Percentiles rank a stretch among this genome's conserved stretches.
Evolutionary conservation across 495 filamentous ascomycete genomes (phyloP).

Genomic region (Parathielavia hyrcaniae): DNA sequence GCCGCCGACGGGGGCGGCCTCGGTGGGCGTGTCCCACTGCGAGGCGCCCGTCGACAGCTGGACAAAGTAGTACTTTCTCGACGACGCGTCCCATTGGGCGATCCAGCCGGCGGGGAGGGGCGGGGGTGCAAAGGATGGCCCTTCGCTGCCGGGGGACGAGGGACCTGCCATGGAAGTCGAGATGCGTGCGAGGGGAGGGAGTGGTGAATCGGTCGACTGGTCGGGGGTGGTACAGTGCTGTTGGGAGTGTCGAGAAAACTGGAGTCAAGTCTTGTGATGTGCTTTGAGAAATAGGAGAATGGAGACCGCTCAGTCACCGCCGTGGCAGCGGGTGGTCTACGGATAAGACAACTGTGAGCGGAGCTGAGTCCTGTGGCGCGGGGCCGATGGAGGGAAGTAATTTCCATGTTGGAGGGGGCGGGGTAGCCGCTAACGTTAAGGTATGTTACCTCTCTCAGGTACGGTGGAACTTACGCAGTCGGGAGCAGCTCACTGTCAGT

Average conservation of each 20-base stretch:
- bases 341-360: background rate
- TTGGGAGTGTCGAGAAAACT: background rate
- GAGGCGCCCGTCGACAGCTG: constrained; percentile 67
- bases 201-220: background rate
- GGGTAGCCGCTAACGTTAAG: background rate
- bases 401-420: constrained; percentile 8
- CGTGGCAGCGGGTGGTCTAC: background rate
- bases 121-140: constrained; percentile 64
- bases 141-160: constrained; percentile 57
- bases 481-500: too few species aligned
- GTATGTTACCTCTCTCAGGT: too few species aligned
- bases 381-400: background rate
- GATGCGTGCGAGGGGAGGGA: background rate
- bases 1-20: constrained; percentile 49
- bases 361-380: constrained; percentile 8
- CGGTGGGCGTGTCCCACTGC: constrained; percentile 72
- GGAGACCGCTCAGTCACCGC: background rate
- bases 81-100: constrained; percentile 72
- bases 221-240: background rate
- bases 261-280: background rate
- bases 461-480: too few species aligned
- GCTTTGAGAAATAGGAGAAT: background rate
- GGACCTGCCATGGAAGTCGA: constrained; percentile 40
- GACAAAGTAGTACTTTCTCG: constrained; percentile 74
- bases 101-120: constrained; percentile 71